Percentiles rank a stretch among this genome's conserved stretches.
Evolutionary conservation across 2,329 filamentous ascomycete species (phyloP).

Genomic region (Diaporthe citrichinensis): DNA sequence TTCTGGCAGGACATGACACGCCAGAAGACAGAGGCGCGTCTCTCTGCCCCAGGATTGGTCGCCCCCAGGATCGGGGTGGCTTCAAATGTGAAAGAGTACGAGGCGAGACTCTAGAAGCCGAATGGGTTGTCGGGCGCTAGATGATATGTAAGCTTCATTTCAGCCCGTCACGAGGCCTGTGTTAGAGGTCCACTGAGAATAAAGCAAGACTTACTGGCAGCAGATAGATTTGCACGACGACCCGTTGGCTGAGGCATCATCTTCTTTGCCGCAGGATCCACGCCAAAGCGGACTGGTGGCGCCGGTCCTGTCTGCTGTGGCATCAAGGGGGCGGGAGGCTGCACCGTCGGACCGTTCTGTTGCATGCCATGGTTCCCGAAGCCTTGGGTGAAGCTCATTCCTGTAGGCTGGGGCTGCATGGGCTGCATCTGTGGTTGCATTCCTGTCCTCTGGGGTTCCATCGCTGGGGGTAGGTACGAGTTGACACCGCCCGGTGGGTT

Average conservation of each 20-base stretch:
- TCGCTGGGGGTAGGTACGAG: conserved; percentile 69
- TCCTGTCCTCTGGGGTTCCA: conserved; percentile 73
- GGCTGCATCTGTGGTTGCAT: conserved; percentile 55
- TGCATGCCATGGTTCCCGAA: conserved; percentile 57
- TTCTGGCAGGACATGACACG: background rate
- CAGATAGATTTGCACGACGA: conserved; percentile 87
- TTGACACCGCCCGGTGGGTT: conserved; percentile 64
- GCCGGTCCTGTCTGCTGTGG: conserved; percentile 89
- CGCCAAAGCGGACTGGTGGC: conserved; percentile 90
- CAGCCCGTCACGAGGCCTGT: background rate
- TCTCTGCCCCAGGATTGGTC: background rate
- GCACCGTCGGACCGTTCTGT: conserved; percentile 66
- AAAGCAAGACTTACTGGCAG: conserved; percentile 87
- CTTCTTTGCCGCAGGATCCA: conserved; percentile 80
- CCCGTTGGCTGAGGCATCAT: conserved; percentile 90
- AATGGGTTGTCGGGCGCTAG: conserved; percentile 68
- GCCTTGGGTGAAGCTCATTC: conserved; percentile 61
- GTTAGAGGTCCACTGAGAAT: too few species aligned
- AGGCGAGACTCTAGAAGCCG: conserved; percentile 57
- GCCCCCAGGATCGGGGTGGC: background rate
- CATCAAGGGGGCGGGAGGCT: conserved; percentile 74
- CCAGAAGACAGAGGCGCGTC: background rate
- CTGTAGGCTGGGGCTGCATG: conserved; percentile 64
- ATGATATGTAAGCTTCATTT: conserved; percentile 41
- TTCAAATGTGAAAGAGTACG: background rate